Conservation (phyloP, 495 filamentous ascomycete genomes). For the Penicillium bovifimosum region DNA sequence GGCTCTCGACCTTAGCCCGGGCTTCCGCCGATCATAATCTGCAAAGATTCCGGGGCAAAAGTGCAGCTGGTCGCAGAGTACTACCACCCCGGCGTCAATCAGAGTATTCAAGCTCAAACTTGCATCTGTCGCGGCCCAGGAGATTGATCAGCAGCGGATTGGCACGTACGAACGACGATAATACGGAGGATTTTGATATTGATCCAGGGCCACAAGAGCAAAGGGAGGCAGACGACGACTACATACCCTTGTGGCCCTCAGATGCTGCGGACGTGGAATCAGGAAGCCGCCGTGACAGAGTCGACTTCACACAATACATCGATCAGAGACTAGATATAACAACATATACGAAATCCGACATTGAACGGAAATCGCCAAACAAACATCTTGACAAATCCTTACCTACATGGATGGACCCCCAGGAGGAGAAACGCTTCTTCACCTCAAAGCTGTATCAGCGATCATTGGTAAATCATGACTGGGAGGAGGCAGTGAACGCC, state of each 20-base stretch:
- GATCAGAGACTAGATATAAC: neutral
- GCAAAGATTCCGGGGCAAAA: slow-evolving; percentile 16
- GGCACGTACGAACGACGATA: slow-evolving; percentile 15
- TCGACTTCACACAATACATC: slow-evolving; percentile 1
- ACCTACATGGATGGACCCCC: slow-evolving; percentile 1
- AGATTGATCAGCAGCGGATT: slow-evolving; percentile 30
- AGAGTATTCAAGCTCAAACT: slow-evolving; percentile 17
- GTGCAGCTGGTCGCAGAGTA: slow-evolving; percentile 7
- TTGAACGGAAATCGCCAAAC: neutral
- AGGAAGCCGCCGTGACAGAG: neutral
- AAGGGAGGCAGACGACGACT: slow-evolving; percentile 2
- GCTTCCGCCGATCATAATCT: slow-evolving; percentile 8
- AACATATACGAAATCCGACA: neutral
- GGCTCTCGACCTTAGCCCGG: slow-evolving; percentile 25
- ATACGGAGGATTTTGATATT: slow-evolving; percentile 1
- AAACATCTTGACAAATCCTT: neutral
- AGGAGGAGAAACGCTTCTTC: slow-evolving; percentile 14
- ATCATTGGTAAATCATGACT: slow-evolving; percentile 15
- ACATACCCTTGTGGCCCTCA: slow-evolving; percentile 4
- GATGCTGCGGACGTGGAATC: slow-evolving; percentile 2
- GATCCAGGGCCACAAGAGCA: neutral
- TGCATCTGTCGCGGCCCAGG: slow-evolving; percentile 21
- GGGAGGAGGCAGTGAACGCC: slow-evolving; percentile 13
- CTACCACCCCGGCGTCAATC: slow-evolving; percentile 15
- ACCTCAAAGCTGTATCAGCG: slow-evolving; percentile 12